A percentile compares a stretch with the other conserved stretches of the same genome.
Conservation (phyloP, 176 grass and related monocot genomes). For the Miscanthus lutarioriparius region DNA sequence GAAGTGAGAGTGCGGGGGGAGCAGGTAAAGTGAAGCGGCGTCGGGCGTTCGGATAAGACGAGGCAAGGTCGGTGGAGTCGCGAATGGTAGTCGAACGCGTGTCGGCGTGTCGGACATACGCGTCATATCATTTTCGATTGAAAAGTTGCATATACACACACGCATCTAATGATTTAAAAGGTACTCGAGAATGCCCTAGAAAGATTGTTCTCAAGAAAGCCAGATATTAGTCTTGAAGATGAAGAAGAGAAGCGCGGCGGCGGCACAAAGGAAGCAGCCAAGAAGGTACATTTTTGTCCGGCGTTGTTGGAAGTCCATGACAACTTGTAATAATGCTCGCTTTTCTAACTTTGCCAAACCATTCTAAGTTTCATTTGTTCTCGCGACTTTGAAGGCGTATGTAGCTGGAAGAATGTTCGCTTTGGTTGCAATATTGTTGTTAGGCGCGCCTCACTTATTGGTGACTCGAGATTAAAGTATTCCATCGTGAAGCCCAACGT, state of each 20-base stretch:
- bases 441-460: conserved; percentile 7
- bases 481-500: conserved; percentile 1
- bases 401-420: conserved; percentile 40
- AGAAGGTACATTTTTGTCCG: conserved; percentile 12
- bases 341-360: conserved; percentile 27
- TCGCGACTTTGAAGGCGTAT: background rate
- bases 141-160: background rate
- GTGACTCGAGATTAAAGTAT: background rate
- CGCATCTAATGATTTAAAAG: background rate
- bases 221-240: background rate
- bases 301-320: background rate
- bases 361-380: background rate
- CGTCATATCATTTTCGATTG: too few species aligned
- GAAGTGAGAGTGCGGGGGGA: too few species aligned
- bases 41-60: too few species aligned
- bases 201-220: background rate
- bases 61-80: too few species aligned
- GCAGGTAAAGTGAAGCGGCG: too few species aligned
- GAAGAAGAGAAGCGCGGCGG: background rate
- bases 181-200: conserved; percentile 5
- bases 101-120: too few species aligned
- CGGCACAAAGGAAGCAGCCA: background rate
- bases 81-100: too few species aligned
- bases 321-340: background rate
- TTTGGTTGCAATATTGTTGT: background rate